phyloP scores from a whole-genome alignment of 345 rosid genomes.

The Populus deltoides region DNA sequence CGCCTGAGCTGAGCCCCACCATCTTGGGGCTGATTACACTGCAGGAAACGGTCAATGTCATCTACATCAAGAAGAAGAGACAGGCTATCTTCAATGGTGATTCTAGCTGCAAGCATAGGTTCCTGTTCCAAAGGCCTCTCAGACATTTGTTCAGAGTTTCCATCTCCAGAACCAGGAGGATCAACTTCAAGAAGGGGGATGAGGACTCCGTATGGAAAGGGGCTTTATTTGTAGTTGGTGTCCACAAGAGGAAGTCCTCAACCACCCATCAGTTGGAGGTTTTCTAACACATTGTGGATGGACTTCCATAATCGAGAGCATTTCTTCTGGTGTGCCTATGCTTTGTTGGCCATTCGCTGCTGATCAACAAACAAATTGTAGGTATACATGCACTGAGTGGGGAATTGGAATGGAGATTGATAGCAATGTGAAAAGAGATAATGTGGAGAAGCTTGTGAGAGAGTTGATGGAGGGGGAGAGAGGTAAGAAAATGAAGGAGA shows the following conservation, averaged over 20 bases:
- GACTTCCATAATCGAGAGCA: background rate
- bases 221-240: background rate
- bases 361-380: background rate
- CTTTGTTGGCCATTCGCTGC: background rate
- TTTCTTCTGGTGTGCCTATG: background rate
- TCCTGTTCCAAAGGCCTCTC: constrained; percentile 89
- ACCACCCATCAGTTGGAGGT: background rate
- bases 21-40: constrained; percentile 69
- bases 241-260: background rate
- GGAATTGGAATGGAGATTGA: background rate
- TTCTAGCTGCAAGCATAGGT: constrained; percentile 95
- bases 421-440: background rate
- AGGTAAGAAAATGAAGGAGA: background rate
- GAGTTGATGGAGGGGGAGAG: background rate
- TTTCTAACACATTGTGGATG: background rate
- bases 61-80: constrained; percentile 76
- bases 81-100: constrained; percentile 78
- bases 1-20: constrained; percentile 75
- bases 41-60: constrained; percentile 78
- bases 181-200: constrained; percentile 75
- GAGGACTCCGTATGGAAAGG: constrained; percentile 48
- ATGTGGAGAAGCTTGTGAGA: background rate
- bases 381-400: background rate
- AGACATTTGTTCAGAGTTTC: constrained; percentile 50
- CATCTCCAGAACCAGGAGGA: constrained; percentile 50